Base-by-base conservation (phyloP, 1,139 yeast genomes). In the Debaryomyces subglobosus region DNA sequence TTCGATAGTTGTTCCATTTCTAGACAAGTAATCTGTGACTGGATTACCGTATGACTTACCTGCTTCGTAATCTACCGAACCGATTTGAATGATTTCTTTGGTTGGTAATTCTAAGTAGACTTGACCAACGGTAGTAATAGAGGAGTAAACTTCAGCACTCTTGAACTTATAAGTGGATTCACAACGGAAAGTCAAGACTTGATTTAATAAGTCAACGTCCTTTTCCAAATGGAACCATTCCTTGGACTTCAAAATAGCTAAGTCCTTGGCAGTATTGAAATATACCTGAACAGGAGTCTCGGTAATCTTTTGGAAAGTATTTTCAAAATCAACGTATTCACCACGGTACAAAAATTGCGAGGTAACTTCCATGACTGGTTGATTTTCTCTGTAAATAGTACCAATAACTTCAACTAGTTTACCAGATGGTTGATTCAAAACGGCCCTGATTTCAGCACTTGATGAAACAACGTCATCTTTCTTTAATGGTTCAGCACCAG, bases 291-390 rank as follows among this genome's bases (percentile, higher is more conserved):
- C 88, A 50, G 97, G 96, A 53, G 92, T 84, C 74, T 94, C 99
- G 52, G 83, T 78, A 55, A 82, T 83, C 72, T 89, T 89, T 73
- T 89, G 88, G 85, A 94, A 94, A 39, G 99, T 90, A 76, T 92
- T 91, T 67, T 86, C 88, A 65, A 80, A 95, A 71, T 95, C 99
- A 37, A 67, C 64, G 77, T 94, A 94, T 48, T 78, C 79, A 57
- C 99, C 99, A 69, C 99, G 84, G 85, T 94, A 94, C 74, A 95
- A 88, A 85, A 94, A 94, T 61, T 92, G 89, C 48, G 98, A 90
- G 34, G 88, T 85, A 51, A 94, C 97, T 69, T 92, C 97, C 92
- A 95, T 84, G 27, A 94, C 95, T 46, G 96, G 87, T 58, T 76
- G 68, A 49, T 82, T 84, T 23, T 82, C 89, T 71, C 96, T 86